Evolutionary conservation across 2,329 filamentous ascomycete species (phyloP).

Genomic region (Cladosporium sp.): DNA sequence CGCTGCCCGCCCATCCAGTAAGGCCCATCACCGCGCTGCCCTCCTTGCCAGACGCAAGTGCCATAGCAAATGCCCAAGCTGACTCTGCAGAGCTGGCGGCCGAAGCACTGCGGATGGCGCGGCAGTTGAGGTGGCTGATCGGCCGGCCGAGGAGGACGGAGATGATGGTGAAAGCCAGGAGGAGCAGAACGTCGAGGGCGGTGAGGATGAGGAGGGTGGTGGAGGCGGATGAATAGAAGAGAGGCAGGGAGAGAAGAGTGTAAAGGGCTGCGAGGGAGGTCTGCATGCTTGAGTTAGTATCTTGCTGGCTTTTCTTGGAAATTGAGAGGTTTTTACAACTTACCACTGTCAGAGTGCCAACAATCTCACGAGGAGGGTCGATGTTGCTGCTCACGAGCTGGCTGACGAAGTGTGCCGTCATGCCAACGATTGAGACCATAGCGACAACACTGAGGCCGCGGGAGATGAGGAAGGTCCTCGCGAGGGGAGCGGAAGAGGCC

Average conservation of each 20-base stretch:
- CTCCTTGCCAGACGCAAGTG: constrained; percentile 54
- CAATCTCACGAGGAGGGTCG: constrained; percentile 68
- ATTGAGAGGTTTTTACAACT: constrained; percentile 38
- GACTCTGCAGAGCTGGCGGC: constrained; percentile 47
- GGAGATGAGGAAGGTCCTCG: constrained; percentile 73
- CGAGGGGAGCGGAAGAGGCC: constrained; percentile 65
- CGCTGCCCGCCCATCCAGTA: constrained; percentile 59
- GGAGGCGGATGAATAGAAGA: constrained; percentile 77
- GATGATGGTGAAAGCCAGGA: constrained; percentile 76
- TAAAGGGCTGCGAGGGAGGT: constrained; percentile 78
- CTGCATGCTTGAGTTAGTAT: constrained; percentile 46
- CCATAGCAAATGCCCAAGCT: constrained; percentile 56
- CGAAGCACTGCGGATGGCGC: constrained; percentile 50
- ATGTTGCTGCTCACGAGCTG: constrained; percentile 68
- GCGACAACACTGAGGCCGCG: constrained; percentile 69
- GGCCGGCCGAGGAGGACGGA: constrained; percentile 77
- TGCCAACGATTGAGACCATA: constrained; percentile 75
- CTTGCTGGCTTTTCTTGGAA: background rate
- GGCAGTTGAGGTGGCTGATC: constrained; percentile 75
- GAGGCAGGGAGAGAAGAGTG: constrained; percentile 66
- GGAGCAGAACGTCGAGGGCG: constrained; percentile 65
- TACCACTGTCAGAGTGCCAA: constrained; percentile 79
- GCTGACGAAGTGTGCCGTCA: constrained; percentile 78
- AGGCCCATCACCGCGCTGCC: constrained; percentile 54
- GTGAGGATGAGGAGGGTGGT: constrained; percentile 73